Percentiles rank a stretch among this genome's conserved stretches.
These are phyloP conservation scores for Laetiporus sulphureus DNA, from an alignment of 1,284 basidiomycete species.

Conservation along the genomic window DNA sequence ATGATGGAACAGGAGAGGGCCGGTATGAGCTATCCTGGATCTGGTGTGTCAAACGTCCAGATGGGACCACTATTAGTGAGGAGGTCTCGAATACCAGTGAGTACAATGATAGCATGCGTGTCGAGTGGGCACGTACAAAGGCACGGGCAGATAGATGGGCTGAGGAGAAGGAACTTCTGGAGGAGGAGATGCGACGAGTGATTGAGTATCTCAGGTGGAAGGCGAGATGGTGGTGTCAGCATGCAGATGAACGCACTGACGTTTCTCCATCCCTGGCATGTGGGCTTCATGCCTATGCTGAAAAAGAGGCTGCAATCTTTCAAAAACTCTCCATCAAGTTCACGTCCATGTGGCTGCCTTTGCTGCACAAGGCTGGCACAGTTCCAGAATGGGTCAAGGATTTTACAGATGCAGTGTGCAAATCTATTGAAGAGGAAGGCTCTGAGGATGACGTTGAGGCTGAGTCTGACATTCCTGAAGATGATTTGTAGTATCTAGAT, in stretches of 20 bases:
- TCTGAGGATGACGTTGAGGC: no score
- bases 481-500: no score
- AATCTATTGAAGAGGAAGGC: no score
- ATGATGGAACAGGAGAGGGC: slow-evolving; percentile 5
- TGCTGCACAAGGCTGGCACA: no score
- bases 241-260: background rate
- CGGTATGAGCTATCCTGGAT: slow-evolving; percentile 11
- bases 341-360: no score
- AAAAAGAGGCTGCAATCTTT: background rate
- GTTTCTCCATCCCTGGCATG: background rate
- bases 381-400: no score
- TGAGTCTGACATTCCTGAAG: no score
- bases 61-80: background rate
- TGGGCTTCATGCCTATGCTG: background rate
- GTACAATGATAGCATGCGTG: slow-evolving; percentile 5
- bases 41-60: slow-evolving; percentile 5
- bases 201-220: slow-evolving; percentile 8
- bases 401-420: no score
- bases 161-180: slow-evolving; percentile 10
- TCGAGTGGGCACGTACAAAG: slow-evolving; percentile 8
- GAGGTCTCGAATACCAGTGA: background rate
- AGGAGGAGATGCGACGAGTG: slow-evolving; percentile 14
- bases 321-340: no score
- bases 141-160: slow-evolving; percentile 10
- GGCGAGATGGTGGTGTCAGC: slow-evolving; percentile 8